Evolutionary conservation across 768 basidiomycete genomes (phyloP).

Genomic region (Suillus cothurnatus): DNA sequence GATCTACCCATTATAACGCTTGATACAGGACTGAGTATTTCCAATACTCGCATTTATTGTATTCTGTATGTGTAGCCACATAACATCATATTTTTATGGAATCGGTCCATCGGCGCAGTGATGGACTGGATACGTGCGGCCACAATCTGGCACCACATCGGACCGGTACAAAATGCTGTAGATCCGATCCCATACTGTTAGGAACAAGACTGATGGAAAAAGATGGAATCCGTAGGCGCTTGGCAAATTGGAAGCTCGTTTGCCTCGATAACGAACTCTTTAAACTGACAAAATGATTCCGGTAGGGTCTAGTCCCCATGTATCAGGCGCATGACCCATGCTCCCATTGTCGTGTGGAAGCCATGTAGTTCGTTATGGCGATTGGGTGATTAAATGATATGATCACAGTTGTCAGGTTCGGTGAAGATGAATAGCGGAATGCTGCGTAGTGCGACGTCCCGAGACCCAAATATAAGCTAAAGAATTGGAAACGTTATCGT

Average conservation of each 20-base stretch:
- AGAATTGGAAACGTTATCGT: too few relatives aligned
- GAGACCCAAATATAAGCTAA: too few relatives aligned
- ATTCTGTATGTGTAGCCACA: background rate
- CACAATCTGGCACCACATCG: background rate
- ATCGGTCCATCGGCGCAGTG: background rate
- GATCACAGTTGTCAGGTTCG: background rate
- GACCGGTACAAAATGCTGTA: background rate
- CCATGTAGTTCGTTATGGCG: background rate
- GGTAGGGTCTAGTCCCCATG: too few relatives aligned
- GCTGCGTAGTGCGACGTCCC: too few relatives aligned
- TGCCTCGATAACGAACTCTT: background rate
- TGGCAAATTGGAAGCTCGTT: background rate
- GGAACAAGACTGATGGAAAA: background rate
- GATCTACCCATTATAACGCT: slow-evolving; percentile 7
- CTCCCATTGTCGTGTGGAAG: background rate
- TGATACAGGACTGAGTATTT: slow-evolving; percentile 33
- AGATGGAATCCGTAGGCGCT: background rate
- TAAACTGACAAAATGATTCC: background rate
- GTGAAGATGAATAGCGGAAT: too few relatives aligned
- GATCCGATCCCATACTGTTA: background rate
- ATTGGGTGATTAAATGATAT: background rate
- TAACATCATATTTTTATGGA: background rate
- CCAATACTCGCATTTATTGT: background rate
- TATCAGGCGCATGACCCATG: too few relatives aligned
- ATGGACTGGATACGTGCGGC: background rate